Percentiles rank a stretch among this genome's conserved stretches.
Evolutionary conservation across 2,329 filamentous ascomycete genomes (phyloP).

Genomic region (Dothistroma septosporum): DNA sequence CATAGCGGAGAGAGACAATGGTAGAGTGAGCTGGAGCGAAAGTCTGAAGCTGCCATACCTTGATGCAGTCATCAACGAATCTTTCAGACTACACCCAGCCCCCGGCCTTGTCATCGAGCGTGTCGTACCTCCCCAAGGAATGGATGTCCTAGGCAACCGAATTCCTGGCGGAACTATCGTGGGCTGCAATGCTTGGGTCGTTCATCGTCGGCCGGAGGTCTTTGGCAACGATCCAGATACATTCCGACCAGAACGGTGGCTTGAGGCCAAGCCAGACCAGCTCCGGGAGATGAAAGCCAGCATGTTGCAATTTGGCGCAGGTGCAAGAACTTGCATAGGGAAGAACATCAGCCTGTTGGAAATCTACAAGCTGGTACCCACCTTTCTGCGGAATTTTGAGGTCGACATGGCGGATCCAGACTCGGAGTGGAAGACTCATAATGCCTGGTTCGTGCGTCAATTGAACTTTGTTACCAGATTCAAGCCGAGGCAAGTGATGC

Average conservation of each 20-base stretch:
- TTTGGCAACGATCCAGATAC: slow-evolving; percentile 64
- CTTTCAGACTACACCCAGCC: slow-evolving; percentile 71
- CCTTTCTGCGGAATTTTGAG: slow-evolving; percentile 62
- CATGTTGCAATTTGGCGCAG: slow-evolving; percentile 73
- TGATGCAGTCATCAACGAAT: slow-evolving; percentile 73
- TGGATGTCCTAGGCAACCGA: slow-evolving; percentile 58
- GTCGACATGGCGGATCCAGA: slow-evolving; percentile 42
- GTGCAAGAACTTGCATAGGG: slow-evolving; percentile 64
- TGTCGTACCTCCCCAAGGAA: slow-evolving; percentile 62
- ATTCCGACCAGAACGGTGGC: slow-evolving; percentile 67
- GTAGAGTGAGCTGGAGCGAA: slow-evolving; percentile 65
- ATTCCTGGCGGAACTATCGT: slow-evolving; percentile 69
- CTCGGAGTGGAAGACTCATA: slow-evolving; percentile 46
- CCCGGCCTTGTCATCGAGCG: slow-evolving; percentile 69
- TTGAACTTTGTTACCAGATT: slow-evolving; percentile 45
- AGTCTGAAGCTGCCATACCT: slow-evolving; percentile 69
- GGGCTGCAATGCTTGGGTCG: slow-evolving; percentile 70
- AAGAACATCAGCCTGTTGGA: slow-evolving; percentile 48
- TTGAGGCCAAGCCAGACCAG: slow-evolving; percentile 51
- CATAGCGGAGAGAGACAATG: slow-evolving; percentile 44
- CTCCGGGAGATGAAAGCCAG: slow-evolving; percentile 63
- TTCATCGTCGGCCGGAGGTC: slow-evolving; percentile 63
- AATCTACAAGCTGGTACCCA: slow-evolving; percentile 51
- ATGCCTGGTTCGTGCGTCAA: slow-evolving; percentile 54
- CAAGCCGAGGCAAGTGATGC: slow-evolving; percentile 27